phyloP scores from a whole-genome alignment of 202 grass and related monocot species.

The Hordeum pubiflorum region DNA sequence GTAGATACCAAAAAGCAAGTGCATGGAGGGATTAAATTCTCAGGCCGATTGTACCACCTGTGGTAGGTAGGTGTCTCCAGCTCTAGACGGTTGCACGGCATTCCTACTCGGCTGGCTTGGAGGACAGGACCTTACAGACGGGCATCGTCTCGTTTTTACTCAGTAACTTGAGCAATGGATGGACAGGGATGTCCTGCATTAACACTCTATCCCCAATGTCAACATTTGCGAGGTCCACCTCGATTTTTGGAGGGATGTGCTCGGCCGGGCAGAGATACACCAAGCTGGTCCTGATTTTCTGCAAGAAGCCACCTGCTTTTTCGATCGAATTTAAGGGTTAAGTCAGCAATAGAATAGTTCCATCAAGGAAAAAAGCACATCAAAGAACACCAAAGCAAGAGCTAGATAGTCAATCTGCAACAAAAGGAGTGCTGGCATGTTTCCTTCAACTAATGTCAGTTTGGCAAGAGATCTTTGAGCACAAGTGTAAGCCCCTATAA shows the following conservation, averaged over 20 bases:
- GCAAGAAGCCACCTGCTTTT: slow-evolving; percentile 71
- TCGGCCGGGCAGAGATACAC: slow-evolving; percentile 76
- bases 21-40: not conserved
- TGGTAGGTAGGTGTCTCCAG: slow-evolving; percentile 14
- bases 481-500: not conserved
- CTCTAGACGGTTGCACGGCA: not conserved
- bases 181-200: slow-evolving; percentile 56
- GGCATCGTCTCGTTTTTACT: slow-evolving; percentile 64
- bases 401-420: not conserved
- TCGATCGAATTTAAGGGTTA: slow-evolving; percentile 19
- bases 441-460: not conserved
- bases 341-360: not conserved
- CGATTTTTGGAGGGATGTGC: slow-evolving; percentile 87
- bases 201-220: slow-evolving; percentile 74
- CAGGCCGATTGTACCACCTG: slow-evolving; percentile 9
- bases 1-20: slow-evolving; percentile 4
- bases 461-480: not conserved
- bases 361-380: not conserved
- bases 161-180: slow-evolving; percentile 59
- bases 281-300: slow-evolving; percentile 68
- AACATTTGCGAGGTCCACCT: slow-evolving; percentile 81
- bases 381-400: slow-evolving; percentile 13
- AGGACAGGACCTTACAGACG: slow-evolving; percentile 63
- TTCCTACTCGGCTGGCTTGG: slow-evolving; percentile 41
- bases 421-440: not conserved